Conservation (phyloP, 306 rosid genomes). For the Morella rubra region DNA sequence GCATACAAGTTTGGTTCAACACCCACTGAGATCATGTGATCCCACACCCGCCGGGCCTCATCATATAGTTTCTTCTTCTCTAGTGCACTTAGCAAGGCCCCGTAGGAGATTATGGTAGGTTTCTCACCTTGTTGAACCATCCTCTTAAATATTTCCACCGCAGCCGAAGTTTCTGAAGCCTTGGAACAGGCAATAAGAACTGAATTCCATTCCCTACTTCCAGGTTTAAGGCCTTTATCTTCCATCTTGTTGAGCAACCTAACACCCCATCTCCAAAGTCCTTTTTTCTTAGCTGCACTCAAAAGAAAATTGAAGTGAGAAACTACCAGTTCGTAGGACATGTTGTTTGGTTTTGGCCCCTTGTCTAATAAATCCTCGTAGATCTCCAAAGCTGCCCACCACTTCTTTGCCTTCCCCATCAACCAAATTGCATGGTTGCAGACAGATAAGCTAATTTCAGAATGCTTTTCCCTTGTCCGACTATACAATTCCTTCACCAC, state of each 20-base stretch:
- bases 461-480: slow-evolving; percentile 60
- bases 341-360: slow-evolving; percentile 86
- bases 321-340: slow-evolving; percentile 74
- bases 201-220: slow-evolving; percentile 85
- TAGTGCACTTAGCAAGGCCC: slow-evolving; percentile 89
- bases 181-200: slow-evolving; percentile 94
- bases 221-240: slow-evolving; percentile 88
- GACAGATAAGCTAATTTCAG: slow-evolving; percentile 69
- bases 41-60: slow-evolving; percentile 83
- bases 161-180: slow-evolving; percentile 85
- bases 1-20: slow-evolving; percentile 71
- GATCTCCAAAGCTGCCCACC: slow-evolving; percentile 97
- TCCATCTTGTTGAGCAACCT: slow-evolving; percentile 95
- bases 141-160: slow-evolving; percentile 73
- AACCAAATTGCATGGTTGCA: slow-evolving; percentile 95
- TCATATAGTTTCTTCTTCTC: slow-evolving; percentile 90
- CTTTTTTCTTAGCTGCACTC: slow-evolving; percentile 65
- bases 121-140: slow-evolving; percentile 95
- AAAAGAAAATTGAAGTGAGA: slow-evolving; percentile 86
- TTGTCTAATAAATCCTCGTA: slow-evolving; percentile 89
- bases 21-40: slow-evolving; percentile 86
- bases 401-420: slow-evolving; percentile 91
- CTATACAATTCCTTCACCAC: slow-evolving; percentile 78
- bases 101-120: slow-evolving; percentile 82
- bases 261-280: slow-evolving; percentile 94